Percentiles rank a stretch among this genome's conserved stretches.
These are phyloP conservation scores for Orbilia ellipsospora DNA, from an alignment of 2,329 filamentous ascomycete genomes.

Conservation along the genomic window DNA sequence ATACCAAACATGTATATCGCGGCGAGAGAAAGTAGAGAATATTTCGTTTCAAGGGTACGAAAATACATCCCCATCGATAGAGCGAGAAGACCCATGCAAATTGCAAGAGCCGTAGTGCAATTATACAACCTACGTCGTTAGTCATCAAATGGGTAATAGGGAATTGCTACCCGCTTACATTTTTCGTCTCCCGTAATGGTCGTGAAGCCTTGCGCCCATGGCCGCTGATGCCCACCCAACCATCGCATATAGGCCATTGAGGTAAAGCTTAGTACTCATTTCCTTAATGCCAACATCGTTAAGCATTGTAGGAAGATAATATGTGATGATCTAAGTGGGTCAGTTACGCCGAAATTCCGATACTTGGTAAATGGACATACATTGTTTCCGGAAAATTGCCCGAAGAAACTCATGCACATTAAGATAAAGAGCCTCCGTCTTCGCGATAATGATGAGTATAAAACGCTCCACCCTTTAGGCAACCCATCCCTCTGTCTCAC, in stretches of 20 bases:
- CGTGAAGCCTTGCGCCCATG: conserved; percentile 62
- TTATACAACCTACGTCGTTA: conserved; percentile 59
- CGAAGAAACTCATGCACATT: conserved; percentile 68
- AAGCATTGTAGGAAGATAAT: conserved; percentile 65
- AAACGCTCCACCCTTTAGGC: conserved; percentile 53
- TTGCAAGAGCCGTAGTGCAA: conserved; percentile 61
- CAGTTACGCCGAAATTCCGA: not conserved
- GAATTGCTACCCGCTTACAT: conserved; percentile 58
- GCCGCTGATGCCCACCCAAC: conserved; percentile 64
- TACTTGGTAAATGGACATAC: conserved; percentile 57
- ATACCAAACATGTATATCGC: conserved; percentile 63
- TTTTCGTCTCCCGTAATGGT: conserved; percentile 63
- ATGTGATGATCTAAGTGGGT: conserved; percentile 54
- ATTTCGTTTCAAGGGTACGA: conserved; percentile 58
- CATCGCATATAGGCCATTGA: conserved; percentile 65
- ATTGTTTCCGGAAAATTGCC: conserved; percentile 66
- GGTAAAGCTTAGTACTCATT: conserved; percentile 63
- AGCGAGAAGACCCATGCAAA: conserved; percentile 62
- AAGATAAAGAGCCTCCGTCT: conserved; percentile 64
- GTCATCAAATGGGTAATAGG: not conserved
- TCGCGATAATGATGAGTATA: conserved; percentile 60
- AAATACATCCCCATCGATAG: conserved; percentile 62
- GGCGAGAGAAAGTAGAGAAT: conserved; percentile 63
- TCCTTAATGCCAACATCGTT: conserved; percentile 63
- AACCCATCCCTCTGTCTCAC: conserved; percentile 30